Percentiles rank a stretch among this genome's conserved stretches.
These are phyloP conservation scores for Populus hybrid DNA, from an alignment of 441 rosid species.

Conservation along the genomic window DNA sequence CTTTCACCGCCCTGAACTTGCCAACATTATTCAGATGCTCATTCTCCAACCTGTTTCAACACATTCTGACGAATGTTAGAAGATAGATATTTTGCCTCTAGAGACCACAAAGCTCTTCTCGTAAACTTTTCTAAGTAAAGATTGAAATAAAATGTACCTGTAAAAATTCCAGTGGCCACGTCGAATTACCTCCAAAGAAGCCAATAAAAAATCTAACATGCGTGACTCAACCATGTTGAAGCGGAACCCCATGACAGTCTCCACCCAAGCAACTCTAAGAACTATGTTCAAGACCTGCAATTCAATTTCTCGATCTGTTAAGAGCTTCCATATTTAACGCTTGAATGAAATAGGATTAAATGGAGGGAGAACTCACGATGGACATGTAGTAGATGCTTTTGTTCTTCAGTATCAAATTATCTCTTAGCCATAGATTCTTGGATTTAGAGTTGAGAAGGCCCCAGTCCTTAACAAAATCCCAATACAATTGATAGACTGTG, in stretches of 20 bases:
- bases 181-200: conserved; percentile 83
- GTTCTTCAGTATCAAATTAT: conserved; percentile 66
- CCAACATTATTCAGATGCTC: conserved; percentile 93
- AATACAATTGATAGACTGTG: conserved; percentile 79
- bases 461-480: conserved; percentile 99
- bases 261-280: conserved; percentile 86
- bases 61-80: neutral
- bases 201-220: conserved; percentile 79
- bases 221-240: conserved; percentile 45
- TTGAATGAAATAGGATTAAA: neutral
- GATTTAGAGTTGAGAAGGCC: conserved; percentile 77
- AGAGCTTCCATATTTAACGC: neutral
- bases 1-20: conserved; percentile 82
- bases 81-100: neutral
- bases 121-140: neutral
- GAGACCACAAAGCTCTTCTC: neutral
- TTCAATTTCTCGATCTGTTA: conserved; percentile 5
- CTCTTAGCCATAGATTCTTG: conserved; percentile 78
- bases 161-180: conserved; percentile 99
- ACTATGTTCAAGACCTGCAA: conserved; percentile 69
- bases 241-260: conserved; percentile 62
- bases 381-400: conserved; percentile 69
- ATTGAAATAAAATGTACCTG: conserved; percentile 41
- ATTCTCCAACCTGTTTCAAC: conserved; percentile 73
- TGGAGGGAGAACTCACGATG: conserved; percentile 50